phyloP scores from a whole-genome alignment of 495 filamentous ascomycete species.

The Aspergillus avenaceus region DNA sequence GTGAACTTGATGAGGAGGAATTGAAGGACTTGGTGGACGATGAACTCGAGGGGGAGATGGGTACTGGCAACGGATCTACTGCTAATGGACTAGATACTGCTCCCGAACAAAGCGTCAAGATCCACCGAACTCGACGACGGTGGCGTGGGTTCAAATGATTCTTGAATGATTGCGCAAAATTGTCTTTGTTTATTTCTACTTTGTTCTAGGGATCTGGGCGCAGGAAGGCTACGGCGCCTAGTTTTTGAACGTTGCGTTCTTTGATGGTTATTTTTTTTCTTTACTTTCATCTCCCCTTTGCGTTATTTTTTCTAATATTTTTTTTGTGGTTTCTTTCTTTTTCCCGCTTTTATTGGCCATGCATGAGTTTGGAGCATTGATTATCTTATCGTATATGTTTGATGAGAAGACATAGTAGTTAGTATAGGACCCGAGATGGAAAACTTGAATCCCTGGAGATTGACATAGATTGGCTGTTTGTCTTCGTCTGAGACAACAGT shows the following conservation, averaged over 20 bases:
- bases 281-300: constrained; percentile 1
- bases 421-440: not conserved
- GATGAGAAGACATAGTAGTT: not conserved
- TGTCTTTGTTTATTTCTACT: constrained; percentile 7
- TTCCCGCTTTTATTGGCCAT: not conserved
- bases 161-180: not conserved
- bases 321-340: too few species aligned
- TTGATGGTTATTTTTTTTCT: constrained; percentile 4
- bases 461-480: too few species aligned
- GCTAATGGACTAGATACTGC: constrained; percentile 4
- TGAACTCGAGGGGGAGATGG: constrained; percentile 26
- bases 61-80: constrained; percentile 7
- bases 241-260: constrained; percentile 17
- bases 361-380: not conserved
- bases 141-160: constrained; percentile 31
- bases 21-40: constrained; percentile 59
- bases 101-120: constrained; percentile 19
- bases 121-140: constrained; percentile 37
- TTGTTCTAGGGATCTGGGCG: constrained; percentile 1
- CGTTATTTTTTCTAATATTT: not conserved
- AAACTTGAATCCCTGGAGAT: not conserved
- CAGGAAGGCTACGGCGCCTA: constrained; percentile 3
- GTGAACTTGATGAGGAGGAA: constrained; percentile 84
- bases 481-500: too few species aligned
- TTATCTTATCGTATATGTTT: not conserved